Conservation (phyloP, 2,329 filamentous ascomycete species). For the Stagonosporopsis cucurbitacearum region DNA sequence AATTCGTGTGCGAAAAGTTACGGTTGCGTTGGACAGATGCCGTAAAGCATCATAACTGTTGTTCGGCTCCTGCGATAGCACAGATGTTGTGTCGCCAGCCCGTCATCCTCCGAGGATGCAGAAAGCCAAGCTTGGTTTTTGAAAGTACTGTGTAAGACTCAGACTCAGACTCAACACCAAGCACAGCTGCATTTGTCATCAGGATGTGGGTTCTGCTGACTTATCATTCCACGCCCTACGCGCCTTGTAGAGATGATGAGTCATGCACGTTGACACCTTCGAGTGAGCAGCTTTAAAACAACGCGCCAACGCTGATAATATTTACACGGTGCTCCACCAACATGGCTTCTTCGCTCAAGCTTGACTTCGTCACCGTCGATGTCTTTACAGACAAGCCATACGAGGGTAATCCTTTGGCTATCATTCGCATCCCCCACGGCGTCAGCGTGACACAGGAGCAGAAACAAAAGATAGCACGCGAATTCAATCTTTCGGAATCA, state of each 20-base stretch:
- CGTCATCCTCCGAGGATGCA: too few relatives aligned
- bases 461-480: conserved; percentile 61
- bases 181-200: not conserved
- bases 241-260: conserved; percentile 14
- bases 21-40: not conserved
- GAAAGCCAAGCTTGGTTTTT: not conserved
- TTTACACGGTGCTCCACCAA: not conserved
- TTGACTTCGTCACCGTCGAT: conserved; percentile 50
- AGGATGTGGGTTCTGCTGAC: not conserved
- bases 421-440: conserved; percentile 56
- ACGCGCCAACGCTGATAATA: not conserved
- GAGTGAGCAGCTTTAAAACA: not conserved
- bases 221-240: conserved; percentile 1
- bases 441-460: conserved; percentile 52
- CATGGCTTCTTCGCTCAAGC: conserved; percentile 28
- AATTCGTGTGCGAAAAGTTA: not conserved
- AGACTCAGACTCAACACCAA: conserved; percentile 3
- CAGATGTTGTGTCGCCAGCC: not conserved
- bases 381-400: conserved; percentile 59
- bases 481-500: conserved; percentile 66
- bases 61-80: not conserved
- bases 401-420: conserved; percentile 62
- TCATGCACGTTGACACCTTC: conserved; percentile 3
- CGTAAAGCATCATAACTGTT: not conserved
- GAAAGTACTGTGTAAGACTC: not conserved